A percentile compares a stretch with the other conserved stretches of the same genome.
Conservation (phyloP, 2,329 filamentous ascomycete species). For the Scytalidium sp. region DNA sequence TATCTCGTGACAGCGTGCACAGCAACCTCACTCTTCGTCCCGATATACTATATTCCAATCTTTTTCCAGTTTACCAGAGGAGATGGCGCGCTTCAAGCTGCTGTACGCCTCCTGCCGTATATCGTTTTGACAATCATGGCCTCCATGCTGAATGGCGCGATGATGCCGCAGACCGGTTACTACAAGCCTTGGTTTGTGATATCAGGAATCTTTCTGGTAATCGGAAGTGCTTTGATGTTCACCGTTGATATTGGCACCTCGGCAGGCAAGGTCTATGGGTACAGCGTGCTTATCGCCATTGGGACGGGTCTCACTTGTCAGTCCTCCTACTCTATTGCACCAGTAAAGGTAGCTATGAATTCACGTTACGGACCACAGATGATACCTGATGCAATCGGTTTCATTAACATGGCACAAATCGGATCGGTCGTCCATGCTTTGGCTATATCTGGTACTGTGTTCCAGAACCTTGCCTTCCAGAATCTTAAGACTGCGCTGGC, state of each 20-base stretch:
- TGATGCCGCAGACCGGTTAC: neutral
- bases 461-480: slow-evolving; percentile 1
- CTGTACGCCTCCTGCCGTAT: slow-evolving; percentile 29
- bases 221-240: slow-evolving; percentile 26
- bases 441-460: slow-evolving; percentile 3
- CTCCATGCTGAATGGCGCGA: neutral
- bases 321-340: slow-evolving; percentile 9
- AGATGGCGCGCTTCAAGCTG: slow-evolving; percentile 40
- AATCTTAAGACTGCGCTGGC: slow-evolving; percentile 15
- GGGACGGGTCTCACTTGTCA: slow-evolving; percentile 31
- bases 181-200: slow-evolving; percentile 26
- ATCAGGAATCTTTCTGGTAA: slow-evolving; percentile 27
- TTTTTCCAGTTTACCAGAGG: slow-evolving; percentile 47
- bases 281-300: slow-evolving; percentile 33
- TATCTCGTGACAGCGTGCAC: slow-evolving; percentile 32
- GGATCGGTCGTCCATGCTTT: slow-evolving; percentile 2
- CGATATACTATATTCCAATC: slow-evolving; percentile 39
- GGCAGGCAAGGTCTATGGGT: slow-evolving; percentile 28
- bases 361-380: slow-evolving; percentile 12
- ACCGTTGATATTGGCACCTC: slow-evolving; percentile 21
- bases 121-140: slow-evolving; percentile 13
- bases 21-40: slow-evolving; percentile 25
- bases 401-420: slow-evolving; percentile 6
- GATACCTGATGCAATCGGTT: slow-evolving; percentile 9
- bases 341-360: slow-evolving; percentile 23